Base-by-base conservation (phyloP, 305 asterid genomes). In the Coffea humblotiana region DNA sequence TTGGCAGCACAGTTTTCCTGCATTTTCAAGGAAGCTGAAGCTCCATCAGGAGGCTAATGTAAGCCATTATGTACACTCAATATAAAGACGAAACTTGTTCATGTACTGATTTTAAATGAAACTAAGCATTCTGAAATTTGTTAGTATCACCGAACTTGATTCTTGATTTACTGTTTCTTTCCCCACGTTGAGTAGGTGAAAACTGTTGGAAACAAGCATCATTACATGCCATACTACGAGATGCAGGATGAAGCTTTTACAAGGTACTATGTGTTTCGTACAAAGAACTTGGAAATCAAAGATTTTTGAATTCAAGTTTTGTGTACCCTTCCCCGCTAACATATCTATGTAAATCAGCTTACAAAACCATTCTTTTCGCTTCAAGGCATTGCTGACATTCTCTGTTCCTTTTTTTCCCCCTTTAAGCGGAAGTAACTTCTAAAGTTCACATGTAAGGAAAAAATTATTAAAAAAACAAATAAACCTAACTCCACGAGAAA, bases 1-100 rank as follows among this genome's bases (percentile, higher is more conserved):
- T 56, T 60, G 66, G 66, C 85, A 78, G 75, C 58, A 78, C 63
- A 74, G 76, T 81, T 49, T 78, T 4, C 77, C 82, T 79, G 72
- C 84, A 58, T 51, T 85, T 77, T 79, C 92, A 18, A 91, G 92
- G 83, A 93, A 93, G 85, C 86, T 90, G 76, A 88, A 83, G 72
- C 86, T 81, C 78, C 75, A 87, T 32, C 84, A 89, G 68, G 83
- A 81, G n/a, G 79, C 70, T 54, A 56, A 77, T 77, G 92, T 88
- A 81, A 27, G 45, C 16, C 16, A 32, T 23, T 63, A 13, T 5
- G 43, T 3, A 37, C 61, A 54, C 19, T 6, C 1, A 6, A 16
- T 4, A 54, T 23, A 54, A 37, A 16, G 8, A 54, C 4, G n/a
- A 54, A 54, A 54, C 61, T 54, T 16, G n/a, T 54, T 54, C 4